These are phyloP conservation scores for Marvania coccoides DNA, from an alignment of 139 green algal genomes.

Conservation along the genomic window DNA sequence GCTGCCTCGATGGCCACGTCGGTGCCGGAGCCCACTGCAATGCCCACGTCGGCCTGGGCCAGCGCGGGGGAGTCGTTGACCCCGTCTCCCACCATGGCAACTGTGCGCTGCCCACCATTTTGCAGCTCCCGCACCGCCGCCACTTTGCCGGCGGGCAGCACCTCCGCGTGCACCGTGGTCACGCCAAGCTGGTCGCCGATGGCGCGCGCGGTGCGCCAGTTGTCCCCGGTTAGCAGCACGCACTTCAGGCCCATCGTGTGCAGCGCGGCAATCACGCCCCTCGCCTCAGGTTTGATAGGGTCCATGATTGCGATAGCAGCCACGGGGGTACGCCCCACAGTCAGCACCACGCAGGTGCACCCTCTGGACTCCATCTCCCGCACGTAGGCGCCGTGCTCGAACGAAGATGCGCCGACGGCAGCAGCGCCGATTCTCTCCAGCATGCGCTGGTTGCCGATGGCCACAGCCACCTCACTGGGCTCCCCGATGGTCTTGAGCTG, in stretches of 20 bases:
- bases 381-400: conserved; percentile 24
- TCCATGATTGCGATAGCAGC: neutral
- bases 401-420: conserved; percentile 7
- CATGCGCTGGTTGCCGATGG: conserved; percentile 65
- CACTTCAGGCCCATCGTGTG: conserved; percentile 39
- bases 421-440: conserved; percentile 53
- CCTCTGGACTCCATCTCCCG: conserved; percentile 30
- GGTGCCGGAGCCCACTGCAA: conserved; percentile 76
- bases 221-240: conserved; percentile 83
- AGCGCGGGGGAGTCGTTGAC: conserved; percentile 96
- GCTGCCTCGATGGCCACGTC: conserved; percentile 81
- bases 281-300: conserved; percentile 75
- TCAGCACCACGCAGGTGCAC: conserved; percentile 32
- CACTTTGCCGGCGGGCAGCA: conserved; percentile 59
- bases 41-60: conserved; percentile 80
- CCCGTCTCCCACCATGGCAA: conserved; percentile 98
- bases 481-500: neutral
- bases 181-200: conserved; percentile 65
- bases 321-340: neutral
- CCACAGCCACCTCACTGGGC: conserved; percentile 26
- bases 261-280: conserved; percentile 66
- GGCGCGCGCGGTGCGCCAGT: conserved; percentile 69
- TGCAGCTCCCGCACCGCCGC: conserved; percentile 47
- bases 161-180: conserved; percentile 34
- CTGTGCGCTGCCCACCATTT: conserved; percentile 27